Percentiles rank a stretch among this genome's conserved stretches.
Evolutionary conservation across 164 flowering plant species (phyloP).

Genomic region (Umbellularia californica): DNA sequence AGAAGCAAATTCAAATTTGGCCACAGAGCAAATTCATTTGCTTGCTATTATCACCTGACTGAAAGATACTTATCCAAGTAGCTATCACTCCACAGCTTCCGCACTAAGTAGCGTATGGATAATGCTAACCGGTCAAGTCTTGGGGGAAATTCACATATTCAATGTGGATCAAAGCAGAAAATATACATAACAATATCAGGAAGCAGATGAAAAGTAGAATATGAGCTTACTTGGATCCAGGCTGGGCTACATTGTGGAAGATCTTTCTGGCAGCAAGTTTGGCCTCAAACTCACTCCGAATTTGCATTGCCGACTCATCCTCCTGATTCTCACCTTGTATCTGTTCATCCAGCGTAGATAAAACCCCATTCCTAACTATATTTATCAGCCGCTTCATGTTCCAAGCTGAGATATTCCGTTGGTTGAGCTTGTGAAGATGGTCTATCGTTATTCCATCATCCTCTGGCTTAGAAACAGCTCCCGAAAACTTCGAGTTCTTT

Average conservation of each 20-base stretch:
- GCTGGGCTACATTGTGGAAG: slow-evolving; percentile 46
- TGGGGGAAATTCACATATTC: no score
- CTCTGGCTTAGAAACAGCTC: slow-evolving; percentile 6
- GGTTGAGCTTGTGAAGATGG: slow-evolving; percentile 53
- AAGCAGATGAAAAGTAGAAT: background rate
- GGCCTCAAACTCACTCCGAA: slow-evolving; percentile 50
- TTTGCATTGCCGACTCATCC: slow-evolving; percentile 38
- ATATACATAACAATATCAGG: background rate
- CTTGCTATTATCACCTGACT: no score
- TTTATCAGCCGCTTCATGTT: slow-evolving; percentile 63
- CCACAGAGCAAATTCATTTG: no score
- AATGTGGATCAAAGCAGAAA: no score
- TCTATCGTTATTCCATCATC: slow-evolving; percentile 47
- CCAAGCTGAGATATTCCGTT: slow-evolving; percentile 66
- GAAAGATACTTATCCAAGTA: no score
- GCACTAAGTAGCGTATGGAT: no score
- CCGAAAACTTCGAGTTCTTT: slow-evolving; percentile 27
- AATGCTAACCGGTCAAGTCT: no score
- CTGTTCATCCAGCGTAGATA: slow-evolving; percentile 46
- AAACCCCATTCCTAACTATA: slow-evolving; percentile 40
- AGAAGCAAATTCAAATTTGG: no score
- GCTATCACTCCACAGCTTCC: no score
- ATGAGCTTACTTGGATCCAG: slow-evolving; percentile 37
- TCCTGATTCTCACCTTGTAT: slow-evolving; percentile 23
- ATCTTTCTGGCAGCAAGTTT: slow-evolving; percentile 55